Evolutionary conservation across 106 monocot species (phyloP), one percentile per base, ranked within the genome.

Genomic region (Dioscorea zingiberensis): DNA sequence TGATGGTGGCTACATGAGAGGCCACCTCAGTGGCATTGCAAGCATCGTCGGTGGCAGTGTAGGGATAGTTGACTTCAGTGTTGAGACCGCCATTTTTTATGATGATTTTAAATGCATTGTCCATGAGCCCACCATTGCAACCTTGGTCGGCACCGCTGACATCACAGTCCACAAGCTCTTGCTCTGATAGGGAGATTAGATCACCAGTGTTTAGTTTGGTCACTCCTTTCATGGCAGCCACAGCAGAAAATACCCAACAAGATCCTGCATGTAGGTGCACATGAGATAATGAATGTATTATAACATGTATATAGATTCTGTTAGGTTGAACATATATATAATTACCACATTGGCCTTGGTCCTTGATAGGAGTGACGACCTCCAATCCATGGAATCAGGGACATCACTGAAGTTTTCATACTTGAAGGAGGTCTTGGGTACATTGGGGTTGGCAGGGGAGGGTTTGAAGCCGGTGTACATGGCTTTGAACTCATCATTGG

Each of bases 341-440:
- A 54, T 68, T 56, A 68, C 68, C 32, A 28, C 68, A 68, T 53
- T 21, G 28, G 53, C 68, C 68, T 29, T 68, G 68, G 25, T 54
- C 21, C 27, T 68, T 68, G 55, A 68, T 29, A 11, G 27, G 32
- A 16, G 68, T 68, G 30, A 68, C 68, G 6, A 32, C 68, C 68
- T 68, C 68, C 68, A 68, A 23, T 68, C 68, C 21, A 29, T 21
- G 30, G 27, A 24, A 8, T n/a, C 10, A 30, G 68, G 55, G 17
- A 44, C 25, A 7, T 19, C 54, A 2, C 55, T 56, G n/a, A n/a
- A n/a, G n/a, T n/a, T n/a, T n/a, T n/a, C n/a, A n/a, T n/a, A n/a
- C n/a, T n/a, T n/a, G n/a, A n/a, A n/a, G n/a, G n/a, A n/a, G n/a
- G n/a, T n/a, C n/a, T n/a, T n/a, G n/a, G n/a, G n/a, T n/a, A n/a